Evolutionary conservation across 768 basidiomycete genomes (phyloP), one percentile per base, ranked within the genome.

Genomic region (Rhizopogon vinicolor): DNA sequence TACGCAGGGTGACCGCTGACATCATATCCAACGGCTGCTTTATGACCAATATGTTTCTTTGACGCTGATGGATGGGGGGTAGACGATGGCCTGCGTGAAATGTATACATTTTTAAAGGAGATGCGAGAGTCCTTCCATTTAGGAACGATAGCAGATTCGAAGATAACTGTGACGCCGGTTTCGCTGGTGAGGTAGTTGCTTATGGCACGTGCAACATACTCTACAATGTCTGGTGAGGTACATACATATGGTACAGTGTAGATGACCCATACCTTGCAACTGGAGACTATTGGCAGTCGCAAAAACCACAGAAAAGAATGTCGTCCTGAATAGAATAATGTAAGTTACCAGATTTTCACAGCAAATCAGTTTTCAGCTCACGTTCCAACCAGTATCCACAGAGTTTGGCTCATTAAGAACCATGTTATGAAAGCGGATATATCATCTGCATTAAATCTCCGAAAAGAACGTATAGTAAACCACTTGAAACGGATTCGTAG

Each of bases 121-220:
- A 99, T 87, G 13, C 89, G 87, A 9, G 93, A 95, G 63, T 95
- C 92, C 59, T 93, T 91, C 93, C 95, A 97, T 68, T 93, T 94
- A 3, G 97, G 96, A 9, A 98, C 95, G 62, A 98, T 95, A 31
- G 97, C 97, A 5, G 91, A 93, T 71, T 99, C 97, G 68, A 98
- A 98, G 52, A 96, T 90, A 62, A 99, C 86, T 13, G 86, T 94
- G 41, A 96, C 85, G 2, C 97, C 97, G 0, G 95, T 97, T 67
- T 94, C 90, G 0, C 87, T 78, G 5, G 97, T 98, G 55, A 99
- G 75, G 68, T 98, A 95, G 69, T 93, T 87, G 59, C 94, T 96
- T 46, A 98, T 87, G 7, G 83, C 85, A 35, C 85, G 81, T 9
- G 96, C 97, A 37, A 98, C 80, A 63, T 86, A 89, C 64, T 87